Evolutionary conservation across 148 eudicot species (phyloP).

Genomic region (Vaccinium macrocarpon): DNA sequence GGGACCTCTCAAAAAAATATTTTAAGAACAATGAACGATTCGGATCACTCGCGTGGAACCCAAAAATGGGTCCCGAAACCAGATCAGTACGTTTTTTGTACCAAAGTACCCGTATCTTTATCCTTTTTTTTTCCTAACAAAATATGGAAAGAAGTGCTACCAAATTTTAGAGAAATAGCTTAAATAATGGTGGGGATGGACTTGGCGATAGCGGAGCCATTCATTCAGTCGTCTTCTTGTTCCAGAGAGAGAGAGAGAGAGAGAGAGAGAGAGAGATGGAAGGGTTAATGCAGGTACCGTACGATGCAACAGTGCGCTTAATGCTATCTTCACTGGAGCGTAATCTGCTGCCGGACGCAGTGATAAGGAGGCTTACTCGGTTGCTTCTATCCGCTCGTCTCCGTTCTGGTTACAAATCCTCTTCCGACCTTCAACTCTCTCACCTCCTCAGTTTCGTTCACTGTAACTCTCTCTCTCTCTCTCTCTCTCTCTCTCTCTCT

Average conservation of each 20-base stretch:
- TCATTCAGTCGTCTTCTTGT: too few relatives aligned
- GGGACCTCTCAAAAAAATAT: too few relatives aligned
- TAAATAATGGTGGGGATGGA: too few relatives aligned
- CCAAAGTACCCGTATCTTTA: too few relatives aligned
- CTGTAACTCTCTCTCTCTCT: slow-evolving; percentile 38
- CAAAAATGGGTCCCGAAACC: too few relatives aligned
- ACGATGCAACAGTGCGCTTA: slow-evolving; percentile 55
- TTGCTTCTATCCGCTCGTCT: slow-evolving; percentile 62
- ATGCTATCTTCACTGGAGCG: slow-evolving; percentile 68
- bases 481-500: slow-evolving; percentile 1
- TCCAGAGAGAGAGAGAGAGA: neutral
- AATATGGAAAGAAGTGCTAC: too few relatives aligned
- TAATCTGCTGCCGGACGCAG: slow-evolving; percentile 67
- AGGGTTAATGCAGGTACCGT: slow-evolving; percentile 45
- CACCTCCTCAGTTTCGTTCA: slow-evolving; percentile 65
- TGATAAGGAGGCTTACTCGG: slow-evolving; percentile 68
- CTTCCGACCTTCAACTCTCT: slow-evolving; percentile 58
- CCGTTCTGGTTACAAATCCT: slow-evolving; percentile 58
- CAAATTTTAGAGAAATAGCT: too few relatives aligned
- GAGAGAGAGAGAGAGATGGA: slow-evolving; percentile 36
- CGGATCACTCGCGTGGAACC: too few relatives aligned
- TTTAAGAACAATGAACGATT: too few relatives aligned
- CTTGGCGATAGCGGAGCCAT: too few relatives aligned
- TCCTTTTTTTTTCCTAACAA: too few relatives aligned
- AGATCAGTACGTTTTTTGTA: too few relatives aligned